Base-by-base conservation (phyloP, 108 stramenopile genomes). In the Cylindrotheca fusiformis region DNA sequence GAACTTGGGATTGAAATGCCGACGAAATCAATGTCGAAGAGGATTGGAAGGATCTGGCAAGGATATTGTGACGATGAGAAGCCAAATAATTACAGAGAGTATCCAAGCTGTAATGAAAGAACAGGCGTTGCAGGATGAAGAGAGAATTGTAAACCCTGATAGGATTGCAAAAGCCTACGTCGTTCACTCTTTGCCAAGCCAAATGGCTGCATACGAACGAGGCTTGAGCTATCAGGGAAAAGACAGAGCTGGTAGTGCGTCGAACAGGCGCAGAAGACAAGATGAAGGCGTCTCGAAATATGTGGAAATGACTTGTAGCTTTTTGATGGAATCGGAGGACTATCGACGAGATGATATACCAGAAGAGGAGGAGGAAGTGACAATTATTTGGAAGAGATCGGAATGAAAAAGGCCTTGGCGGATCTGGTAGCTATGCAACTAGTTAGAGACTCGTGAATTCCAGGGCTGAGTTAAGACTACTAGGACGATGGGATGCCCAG, bases 91-190 rank as follows among this genome's bases (percentile, higher is more conserved):
- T 45, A 14, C 32, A 5, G 58, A 33, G 6, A 32, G 58, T 45
- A 24, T 59, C 14, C 44, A 59, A 22, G 29, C 58, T 12, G 58
- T 59, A 6, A 19, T 59, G 3, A 44, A 45, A 20, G 58, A 59
- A 3, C 58, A 59, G 24, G 33, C 29, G 20, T 20, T 45, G 33
- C 58, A 59, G 41, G 41, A 45, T 20, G n/a, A 46, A n/a, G 41
- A 59, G 19, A 32, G 41, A 19, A 45, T 46, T 14, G 41, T 25
- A 59, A 45, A 59, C 22, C 19, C 22, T 19, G 58, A 45, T 20
- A 19, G 24, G 41, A n/a, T 59, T 1, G 58, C 58, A 1, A 36
- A 59, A 10, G 32, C 32, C n/a, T 59, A 59, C 24, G 17, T 6
- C 8, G 8, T 59, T 14, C 17, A 41, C 4, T 32, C 58, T 19